Percentiles rank a stretch among this genome's conserved stretches.
phyloP scores from a whole-genome alignment of 2,329 filamentous ascomycete genomes.

The Aspergillus awamori region DNA sequence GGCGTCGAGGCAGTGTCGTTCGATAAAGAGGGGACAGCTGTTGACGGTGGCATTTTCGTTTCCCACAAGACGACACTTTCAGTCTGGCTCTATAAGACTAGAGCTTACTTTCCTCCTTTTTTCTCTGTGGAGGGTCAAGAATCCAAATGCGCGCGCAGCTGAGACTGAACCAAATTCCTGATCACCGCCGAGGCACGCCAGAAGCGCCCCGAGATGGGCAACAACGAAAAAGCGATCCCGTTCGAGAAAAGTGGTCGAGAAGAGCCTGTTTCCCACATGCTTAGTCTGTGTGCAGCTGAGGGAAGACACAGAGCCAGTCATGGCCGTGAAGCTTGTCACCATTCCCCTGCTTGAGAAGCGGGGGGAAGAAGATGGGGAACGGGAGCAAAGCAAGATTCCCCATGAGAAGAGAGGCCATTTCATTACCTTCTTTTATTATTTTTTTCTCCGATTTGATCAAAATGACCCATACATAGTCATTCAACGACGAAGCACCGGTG shows the following conservation, averaged over 20 bases:
- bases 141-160: not conserved
- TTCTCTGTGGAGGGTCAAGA: not conserved
- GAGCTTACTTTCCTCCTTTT: not conserved
- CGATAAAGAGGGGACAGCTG: conserved; percentile 36
- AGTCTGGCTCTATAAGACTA: no score
- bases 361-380: not conserved
- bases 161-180: not conserved
- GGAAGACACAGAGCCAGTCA: conserved; percentile 14
- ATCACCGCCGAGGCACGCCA: conserved; percentile 2
- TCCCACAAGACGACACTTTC: not conserved
- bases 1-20: conserved; percentile 30
- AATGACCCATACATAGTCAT: not conserved
- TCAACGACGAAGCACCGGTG: not conserved
- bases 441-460: not conserved
- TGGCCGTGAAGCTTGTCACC: conserved; percentile 12
- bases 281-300: conserved; percentile 24
- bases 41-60: conserved; percentile 18
- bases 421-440: conserved; percentile 13
- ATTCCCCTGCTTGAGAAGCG: conserved; percentile 4
- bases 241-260: conserved; percentile 20
- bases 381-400: not conserved
- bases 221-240: conserved; percentile 18
- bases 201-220: conserved; percentile 8
- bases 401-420: conserved; percentile 5
- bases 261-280: conserved; percentile 26